Evolutionary conservation across 1,284 basidiomycete genomes (phyloP).

Genomic region (Vanrija pseudolonga): DNA sequence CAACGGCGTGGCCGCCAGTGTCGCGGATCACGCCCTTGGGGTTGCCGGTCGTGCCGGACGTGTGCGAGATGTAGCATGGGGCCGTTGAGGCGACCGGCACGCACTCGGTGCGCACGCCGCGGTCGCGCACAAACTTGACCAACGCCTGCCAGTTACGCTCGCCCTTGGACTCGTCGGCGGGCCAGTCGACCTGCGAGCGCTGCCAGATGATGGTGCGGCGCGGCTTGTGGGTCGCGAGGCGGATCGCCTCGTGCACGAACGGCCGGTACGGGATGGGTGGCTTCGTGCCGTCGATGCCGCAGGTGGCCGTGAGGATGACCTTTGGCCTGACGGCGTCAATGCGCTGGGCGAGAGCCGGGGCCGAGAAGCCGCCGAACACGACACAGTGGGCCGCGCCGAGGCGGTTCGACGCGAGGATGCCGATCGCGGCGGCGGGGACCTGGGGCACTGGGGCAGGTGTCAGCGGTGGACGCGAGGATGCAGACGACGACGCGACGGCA

Average conservation of each 20-base stretch:
- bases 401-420: constrained; percentile 86
- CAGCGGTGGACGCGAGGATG: not conserved
- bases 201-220: constrained; percentile 87
- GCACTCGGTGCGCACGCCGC: constrained; percentile 9
- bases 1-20: constrained; percentile 83
- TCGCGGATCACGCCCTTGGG: constrained; percentile 95
- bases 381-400: constrained; percentile 96
- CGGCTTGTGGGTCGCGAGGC: constrained; percentile 10
- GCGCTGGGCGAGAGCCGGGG: constrained; percentile 88
- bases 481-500: too few species aligned
- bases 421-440: constrained; percentile 55
- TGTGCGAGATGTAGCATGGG: constrained; percentile 53
- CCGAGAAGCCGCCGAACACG: constrained; percentile 93
- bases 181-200: constrained; percentile 41
- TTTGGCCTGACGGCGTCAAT: constrained; percentile 78
- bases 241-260: constrained; percentile 11
- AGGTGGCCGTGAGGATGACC: constrained; percentile 83
- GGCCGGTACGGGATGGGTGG: constrained; percentile 14
- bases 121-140: constrained; percentile 8
- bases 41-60: constrained; percentile 88
- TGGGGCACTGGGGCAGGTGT: constrained; percentile 41
- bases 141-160: constrained; percentile 14
- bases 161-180: constrained; percentile 6
- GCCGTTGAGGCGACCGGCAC: constrained; percentile 12
- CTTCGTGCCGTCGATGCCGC: constrained; percentile 27